Evolutionary conservation across 2,329 filamentous ascomycete genomes (phyloP), one percentile per base, ranked within the genome.

Genomic region (Pseudomassariella vexata): DNA sequence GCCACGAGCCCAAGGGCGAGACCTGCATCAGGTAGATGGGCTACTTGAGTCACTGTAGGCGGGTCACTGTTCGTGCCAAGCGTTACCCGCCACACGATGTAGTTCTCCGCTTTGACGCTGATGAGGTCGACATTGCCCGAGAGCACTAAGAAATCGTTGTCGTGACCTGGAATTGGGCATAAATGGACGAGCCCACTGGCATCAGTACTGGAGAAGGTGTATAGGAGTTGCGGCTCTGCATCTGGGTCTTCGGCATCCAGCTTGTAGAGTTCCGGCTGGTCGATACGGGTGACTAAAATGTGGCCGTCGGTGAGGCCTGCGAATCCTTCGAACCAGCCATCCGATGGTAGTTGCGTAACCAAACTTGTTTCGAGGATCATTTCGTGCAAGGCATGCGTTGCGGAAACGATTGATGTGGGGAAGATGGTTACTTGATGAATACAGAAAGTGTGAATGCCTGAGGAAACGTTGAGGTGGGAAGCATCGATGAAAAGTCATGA

Each of bases 291-390:
- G 9, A 47, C 47, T 9, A 55, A 30, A n/a, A 53, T 42, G 14
- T 43, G 44, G 39, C 49, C 47, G 32, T 52, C 47, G 9, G 51
- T 48, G 2, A 49, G 46, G 12, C 49, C 23, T 10, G 41, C 42
- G 31, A 53, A 43, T 5, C 48, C 46, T 24, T 55, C 50, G 27
- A 52, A 53, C 47, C 49, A 50, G 10, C 46, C 47, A 22, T 53
- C 46, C 17, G 49, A 48, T 8, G 51, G 50, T 14, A 48, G 32
- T 29, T 53, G 50, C 5, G 50, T 52, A 33, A 53, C 45, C 25
- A 53, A 41, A 17, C n/a, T n/a, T n/a, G n/a, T n/a, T n/a, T n/a
- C n/a, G n/a, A n/a, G n/a, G n/a, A n/a, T n/a, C n/a, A n/a, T n/a
- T n/a, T n/a, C n/a, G n/a, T n/a, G n/a, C n/a, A n/a, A n/a, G n/a